Base-by-base conservation (phyloP, 345 rosid genomes). In the Citrus mangshanensis region DNA sequence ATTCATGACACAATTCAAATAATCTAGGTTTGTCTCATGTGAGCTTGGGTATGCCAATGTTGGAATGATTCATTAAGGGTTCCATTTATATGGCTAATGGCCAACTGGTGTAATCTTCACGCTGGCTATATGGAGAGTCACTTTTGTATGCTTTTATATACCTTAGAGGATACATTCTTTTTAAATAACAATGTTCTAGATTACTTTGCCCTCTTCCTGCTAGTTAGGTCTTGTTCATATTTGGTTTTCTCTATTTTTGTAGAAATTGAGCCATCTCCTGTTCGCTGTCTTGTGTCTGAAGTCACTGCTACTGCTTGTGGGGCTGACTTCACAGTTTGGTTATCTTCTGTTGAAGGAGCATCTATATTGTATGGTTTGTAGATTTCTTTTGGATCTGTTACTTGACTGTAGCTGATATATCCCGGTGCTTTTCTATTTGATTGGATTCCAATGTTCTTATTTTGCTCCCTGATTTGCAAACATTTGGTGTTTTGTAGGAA, bases 271-370 rank as follows among this genome's bases (percentile, higher is more conserved):
- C 78, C 87, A 19, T 91, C 94, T 69, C 99, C 98, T 34, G 88
- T 94, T 82, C 94, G 89, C 14, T 93, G 97, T 78, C 87, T 77
- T 60, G 98, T 93, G 56, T 88, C 97, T 72, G 93, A 91, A 75
- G 98, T 92, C 35, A 93, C 89, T 70, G 80, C 74, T 72, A 84
- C 91, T 85, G 97, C 97, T 59, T 94, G 97, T 82, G 99, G 99
- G 77, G 98, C 90, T 68, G 99, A 96, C 2, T 96, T 96, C 78
- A 94, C 97, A 51, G 97, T 90, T 25, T 96, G 99, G 99, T 80
- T 96, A 81, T 85, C 99, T 30, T 92, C 97, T 79, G 84, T 84
- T 58, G 93, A 94, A 86, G 98, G 95, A 89, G 89, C 98, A 79
- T 87, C 99, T 75, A 96, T 96, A 87, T 77, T 88, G 99, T 95